phyloP scores from a whole-genome alignment of 306 rosid genomes.

The Styphnolobium japonicum region DNA sequence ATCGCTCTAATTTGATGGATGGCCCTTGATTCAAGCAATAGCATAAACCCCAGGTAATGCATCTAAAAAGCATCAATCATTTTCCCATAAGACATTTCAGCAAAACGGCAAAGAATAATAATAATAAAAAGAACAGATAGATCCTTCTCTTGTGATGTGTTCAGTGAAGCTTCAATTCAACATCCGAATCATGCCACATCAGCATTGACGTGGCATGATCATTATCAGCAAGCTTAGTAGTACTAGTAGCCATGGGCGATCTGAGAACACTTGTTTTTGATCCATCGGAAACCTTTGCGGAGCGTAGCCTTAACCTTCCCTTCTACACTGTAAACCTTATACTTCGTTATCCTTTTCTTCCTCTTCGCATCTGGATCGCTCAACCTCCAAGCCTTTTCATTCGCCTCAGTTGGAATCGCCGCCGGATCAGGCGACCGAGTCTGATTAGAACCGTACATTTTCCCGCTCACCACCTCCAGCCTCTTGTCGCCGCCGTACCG shows the following conservation, averaged over 20 bases:
- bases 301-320: constrained; percentile 62
- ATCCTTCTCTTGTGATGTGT: background rate
- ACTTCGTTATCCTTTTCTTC: constrained; percentile 61
- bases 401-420: background rate
- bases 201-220: background rate
- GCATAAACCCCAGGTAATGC: too few relatives aligned
- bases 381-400: constrained; percentile 47
- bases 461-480: constrained; percentile 58
- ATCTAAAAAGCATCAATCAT: too few relatives aligned
- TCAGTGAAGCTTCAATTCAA: background rate
- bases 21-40: too few relatives aligned
- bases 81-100: too few relatives aligned
- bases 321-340: constrained; percentile 58
- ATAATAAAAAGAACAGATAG: too few relatives aligned
- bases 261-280: constrained; percentile 63
- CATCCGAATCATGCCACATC: background rate
- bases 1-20: too few relatives aligned
- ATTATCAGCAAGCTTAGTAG: background rate
- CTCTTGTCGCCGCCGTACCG: constrained; percentile 25
- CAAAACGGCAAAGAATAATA: too few relatives aligned
- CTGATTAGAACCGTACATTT: constrained; percentile 35
- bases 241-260: constrained; percentile 44
- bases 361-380: constrained; percentile 56
- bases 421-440: constrained; percentile 18
- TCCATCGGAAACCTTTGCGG: constrained; percentile 60